Percentiles rank a stretch among this genome's conserved stretches.
Conservation (phyloP, 768 basidiomycete genomes). For the Tephrocybe sp. region DNA sequence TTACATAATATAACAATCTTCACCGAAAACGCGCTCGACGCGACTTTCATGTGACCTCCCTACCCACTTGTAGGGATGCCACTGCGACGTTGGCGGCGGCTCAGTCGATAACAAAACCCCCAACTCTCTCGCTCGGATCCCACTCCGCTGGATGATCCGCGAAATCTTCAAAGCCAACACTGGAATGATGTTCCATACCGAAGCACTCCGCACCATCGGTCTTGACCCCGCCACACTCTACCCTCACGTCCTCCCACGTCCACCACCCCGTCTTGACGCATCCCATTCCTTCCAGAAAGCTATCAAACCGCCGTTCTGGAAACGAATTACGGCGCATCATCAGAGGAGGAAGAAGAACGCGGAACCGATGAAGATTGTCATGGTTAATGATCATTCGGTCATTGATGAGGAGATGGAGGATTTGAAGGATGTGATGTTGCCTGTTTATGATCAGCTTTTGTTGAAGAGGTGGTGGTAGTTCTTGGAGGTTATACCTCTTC, state of each 20-base stretch:
- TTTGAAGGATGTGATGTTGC: slow-evolving; percentile 44
- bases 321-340: background rate
- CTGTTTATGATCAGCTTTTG: slow-evolving; percentile 50
- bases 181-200: slow-evolving; percentile 10
- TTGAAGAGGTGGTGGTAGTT: slow-evolving; percentile 51
- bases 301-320: background rate
- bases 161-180: slow-evolving; percentile 20
- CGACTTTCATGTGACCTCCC: too few relatives aligned
- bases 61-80: slow-evolving; percentile 20
- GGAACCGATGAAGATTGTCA: background rate
- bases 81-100: slow-evolving; percentile 25
- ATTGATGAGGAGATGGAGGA: slow-evolving; percentile 50
- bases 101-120: slow-evolving; percentile 19
- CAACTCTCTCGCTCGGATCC: slow-evolving; percentile 23
- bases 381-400: background rate
- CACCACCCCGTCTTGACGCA: slow-evolving; percentile 24
- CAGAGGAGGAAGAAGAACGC: slow-evolving; percentile 16
- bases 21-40: too few relatives aligned
- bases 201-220: slow-evolving; percentile 16
- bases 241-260: slow-evolving; percentile 32
- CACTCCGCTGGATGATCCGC: slow-evolving; percentile 29
- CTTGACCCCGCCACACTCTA: slow-evolving; percentile 39
- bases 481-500: slow-evolving; percentile 45
- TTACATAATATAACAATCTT: too few relatives aligned
- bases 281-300: background rate